Conservation (phyloP, 768 basidiomycete genomes). For the Cystobasidium onofrii region DNA sequence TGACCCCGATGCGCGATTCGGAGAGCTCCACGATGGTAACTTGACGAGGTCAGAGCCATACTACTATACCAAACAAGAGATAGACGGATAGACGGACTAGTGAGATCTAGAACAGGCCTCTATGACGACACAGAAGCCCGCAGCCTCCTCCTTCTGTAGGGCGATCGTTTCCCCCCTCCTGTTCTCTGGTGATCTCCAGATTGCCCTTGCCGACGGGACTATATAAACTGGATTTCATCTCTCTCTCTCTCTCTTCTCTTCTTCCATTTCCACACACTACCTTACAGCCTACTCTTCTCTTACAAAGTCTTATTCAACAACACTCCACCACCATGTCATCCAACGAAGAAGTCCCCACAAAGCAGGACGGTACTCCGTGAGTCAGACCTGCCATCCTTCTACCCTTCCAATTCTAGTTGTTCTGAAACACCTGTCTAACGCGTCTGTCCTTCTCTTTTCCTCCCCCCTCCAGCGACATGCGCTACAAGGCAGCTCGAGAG, state of each 20-base stretch:
- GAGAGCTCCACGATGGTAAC: no score
- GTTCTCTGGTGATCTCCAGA: neutral
- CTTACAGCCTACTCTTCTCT: neutral
- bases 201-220: neutral
- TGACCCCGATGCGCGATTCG: no score
- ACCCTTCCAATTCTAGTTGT: neutral
- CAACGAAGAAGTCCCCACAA: neutral
- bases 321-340: neutral
- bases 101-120: no score
- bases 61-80: no score
- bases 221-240: neutral
- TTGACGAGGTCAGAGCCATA: no score
- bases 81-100: no score
- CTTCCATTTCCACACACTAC: neutral
- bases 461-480: neutral
- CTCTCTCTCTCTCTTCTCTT: neutral
- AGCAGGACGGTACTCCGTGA: neutral
- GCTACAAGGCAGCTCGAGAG: neutral
- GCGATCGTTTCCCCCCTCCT: no score
- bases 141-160: no score
- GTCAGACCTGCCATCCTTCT: neutral
- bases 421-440: no score
- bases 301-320: no score
- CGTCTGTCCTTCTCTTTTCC: no score
- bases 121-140: no score